phyloP scores from a whole-genome alignment of 495 filamentous ascomycete species.

The Xylaria grammica region DNA sequence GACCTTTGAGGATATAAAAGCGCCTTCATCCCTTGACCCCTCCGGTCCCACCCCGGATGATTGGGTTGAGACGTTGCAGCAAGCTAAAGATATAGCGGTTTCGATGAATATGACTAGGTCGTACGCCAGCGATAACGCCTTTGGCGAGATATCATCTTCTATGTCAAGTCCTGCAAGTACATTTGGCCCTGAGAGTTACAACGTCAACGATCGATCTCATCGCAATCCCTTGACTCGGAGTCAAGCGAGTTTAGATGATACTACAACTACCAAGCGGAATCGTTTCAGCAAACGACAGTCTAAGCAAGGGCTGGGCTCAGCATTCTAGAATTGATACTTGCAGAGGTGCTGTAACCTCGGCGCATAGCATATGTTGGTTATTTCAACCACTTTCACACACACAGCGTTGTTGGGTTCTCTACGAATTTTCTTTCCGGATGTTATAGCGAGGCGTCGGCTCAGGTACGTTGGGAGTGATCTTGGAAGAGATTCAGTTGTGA shows the following conservation, averaged over 20 bases:
- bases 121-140: slow-evolving; percentile 71
- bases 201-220: slow-evolving; percentile 53
- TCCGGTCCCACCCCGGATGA: slow-evolving; percentile 59
- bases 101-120: slow-evolving; percentile 69
- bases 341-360: slow-evolving; percentile 16
- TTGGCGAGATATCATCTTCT: slow-evolving; percentile 72
- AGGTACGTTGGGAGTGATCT: slow-evolving; percentile 39
- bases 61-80: slow-evolving; percentile 85
- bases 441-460: slow-evolving; percentile 45
- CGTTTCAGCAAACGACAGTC: slow-evolving; percentile 89
- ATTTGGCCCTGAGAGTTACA: slow-evolving; percentile 57
- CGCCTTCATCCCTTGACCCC: slow-evolving; percentile 47
- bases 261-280: slow-evolving; percentile 62
- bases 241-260: slow-evolving; percentile 62
- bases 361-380: slow-evolving; percentile 16
- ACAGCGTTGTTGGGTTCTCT: slow-evolving; percentile 10
- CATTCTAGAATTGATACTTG: slow-evolving; percentile 59
- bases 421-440: slow-evolving; percentile 30
- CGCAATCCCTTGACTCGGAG: slow-evolving; percentile 60
- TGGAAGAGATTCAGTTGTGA: slow-evolving; percentile 35
- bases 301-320: slow-evolving; percentile 85
- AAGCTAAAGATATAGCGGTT: slow-evolving; percentile 78
- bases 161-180: slow-evolving; percentile 80
- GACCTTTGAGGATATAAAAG: slow-evolving; percentile 88
- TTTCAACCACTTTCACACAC: slow-evolving; percentile 15